Evolutionary conservation across 768 basidiomycete species (phyloP), one percentile per base, ranked within the genome.

Genomic region (Pholiota microspora): DNA sequence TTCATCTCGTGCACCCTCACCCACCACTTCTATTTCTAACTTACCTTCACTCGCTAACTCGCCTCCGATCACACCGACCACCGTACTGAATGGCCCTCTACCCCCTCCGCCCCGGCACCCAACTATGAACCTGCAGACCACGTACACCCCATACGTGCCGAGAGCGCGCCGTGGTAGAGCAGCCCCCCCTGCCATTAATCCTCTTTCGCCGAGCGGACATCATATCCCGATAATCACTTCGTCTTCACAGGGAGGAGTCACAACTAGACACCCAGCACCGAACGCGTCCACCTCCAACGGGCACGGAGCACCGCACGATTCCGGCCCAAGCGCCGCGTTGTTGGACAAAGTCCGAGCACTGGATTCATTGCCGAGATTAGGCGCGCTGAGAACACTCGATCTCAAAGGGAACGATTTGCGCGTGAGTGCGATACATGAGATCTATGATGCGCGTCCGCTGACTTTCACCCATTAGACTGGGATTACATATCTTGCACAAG

Each of bases 401-500:
- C 70, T 99, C 56, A 85, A 85, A 66, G 89, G 90, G 3, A 99
- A 98, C 68, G 97, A 99, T 71, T 77, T 98, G 21, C 76, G 88
- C 64, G 94, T 94, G 62, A 68, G 92, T 77, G 12, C 53, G 29
- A 12, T 45, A 29, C 9, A 34, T 47, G 4, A 35, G 15, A 31
- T 27, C 12, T 23, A 23, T 6, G 7, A 16, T 25, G 34, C 21
- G 32, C 2, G 36, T 35, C 28, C 40, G 51, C 59, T 56, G 25
- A 27, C 53, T 28, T 36, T 40, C 12, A 56, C 83, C 50, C 40
- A 23, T 81, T 45, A 80, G 79, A 81, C 70, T 38, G 95, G 96
- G 0, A 87, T 98, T 31, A 83, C 82, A 0, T 98, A 97, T 64
- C 83, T 98, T 45, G 88, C 94, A 0, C 95, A 98, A 70, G 96